Evolutionary conservation across 2,329 filamentous ascomycete genomes (phyloP).

Genomic region (Cladophialophora yegresii): DNA sequence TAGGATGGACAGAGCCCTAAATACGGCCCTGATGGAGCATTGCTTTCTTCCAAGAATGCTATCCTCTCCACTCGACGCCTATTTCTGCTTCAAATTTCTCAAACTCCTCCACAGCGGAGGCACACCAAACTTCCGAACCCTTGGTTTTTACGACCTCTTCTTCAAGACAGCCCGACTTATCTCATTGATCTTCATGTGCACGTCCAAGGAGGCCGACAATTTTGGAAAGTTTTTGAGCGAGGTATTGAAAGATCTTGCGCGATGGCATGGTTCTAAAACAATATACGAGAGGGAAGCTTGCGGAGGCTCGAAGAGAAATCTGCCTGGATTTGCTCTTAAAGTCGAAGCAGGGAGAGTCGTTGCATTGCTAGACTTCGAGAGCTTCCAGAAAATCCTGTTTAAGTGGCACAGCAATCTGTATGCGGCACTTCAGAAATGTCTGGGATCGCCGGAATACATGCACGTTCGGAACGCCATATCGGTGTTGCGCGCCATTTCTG

Average conservation of each 20-base stretch:
- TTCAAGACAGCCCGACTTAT: slow-evolving; percentile 81
- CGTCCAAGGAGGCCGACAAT: slow-evolving; percentile 86
- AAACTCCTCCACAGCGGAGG: slow-evolving; percentile 83
- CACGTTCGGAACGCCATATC: slow-evolving; percentile 95
- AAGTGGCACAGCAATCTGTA: slow-evolving; percentile 87
- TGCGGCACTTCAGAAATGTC: slow-evolving; percentile 75
- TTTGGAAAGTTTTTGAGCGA: slow-evolving; percentile 88
- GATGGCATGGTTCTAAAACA: slow-evolving; percentile 78
- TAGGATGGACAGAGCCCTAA: slow-evolving; percentile 65
- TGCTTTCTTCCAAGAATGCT: slow-evolving; percentile 88
- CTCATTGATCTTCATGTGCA: slow-evolving; percentile 83
- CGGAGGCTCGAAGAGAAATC: slow-evolving; percentile 60
- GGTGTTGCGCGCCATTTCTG: slow-evolving; percentile 75
- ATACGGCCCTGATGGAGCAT: slow-evolving; percentile 79
- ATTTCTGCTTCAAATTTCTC: slow-evolving; percentile 83
- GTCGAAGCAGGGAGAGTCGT: slow-evolving; percentile 72
- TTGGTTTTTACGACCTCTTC: slow-evolving; percentile 78
- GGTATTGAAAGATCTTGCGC: slow-evolving; percentile 73
- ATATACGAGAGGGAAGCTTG: slow-evolving; percentile 82
- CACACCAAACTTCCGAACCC: slow-evolving; percentile 81
- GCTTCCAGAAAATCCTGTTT: slow-evolving; percentile 81
- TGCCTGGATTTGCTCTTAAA: slow-evolving; percentile 76
- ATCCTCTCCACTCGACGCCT: slow-evolving; percentile 81
- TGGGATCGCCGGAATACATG: slow-evolving; percentile 88
- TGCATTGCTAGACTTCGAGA: slow-evolving; percentile 75